A percentile compares a stretch with the other conserved stretches of the same genome.
Conservation (phyloP, 2,329 filamentous ascomycete genomes). For the Blastomyces parvus region DNA sequence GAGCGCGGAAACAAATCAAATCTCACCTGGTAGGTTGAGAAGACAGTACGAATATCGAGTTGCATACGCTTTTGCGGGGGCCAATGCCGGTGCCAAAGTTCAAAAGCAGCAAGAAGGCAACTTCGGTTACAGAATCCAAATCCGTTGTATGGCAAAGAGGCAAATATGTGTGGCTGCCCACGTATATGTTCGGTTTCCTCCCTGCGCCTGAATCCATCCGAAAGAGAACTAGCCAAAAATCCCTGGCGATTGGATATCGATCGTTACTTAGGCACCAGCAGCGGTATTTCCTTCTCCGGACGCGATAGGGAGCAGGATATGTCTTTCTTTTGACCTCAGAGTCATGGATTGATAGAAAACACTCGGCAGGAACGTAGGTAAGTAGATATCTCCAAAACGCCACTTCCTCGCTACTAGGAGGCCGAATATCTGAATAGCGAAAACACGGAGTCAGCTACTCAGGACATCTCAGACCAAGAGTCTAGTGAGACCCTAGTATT, state of each 20-base stretch:
- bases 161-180: not conserved
- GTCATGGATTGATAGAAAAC: not conserved
- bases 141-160: not conserved
- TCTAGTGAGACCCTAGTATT: not conserved
- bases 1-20: not conserved
- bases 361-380: not conserved
- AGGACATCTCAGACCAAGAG: not conserved
- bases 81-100: not conserved
- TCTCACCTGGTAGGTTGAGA: not conserved
- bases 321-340: not conserved
- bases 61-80: not conserved
- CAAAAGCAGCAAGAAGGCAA: not conserved
- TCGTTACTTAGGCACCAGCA: not conserved
- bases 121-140: not conserved
- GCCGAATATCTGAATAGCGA: not conserved
- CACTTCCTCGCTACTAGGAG: not conserved
- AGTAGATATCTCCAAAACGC: not conserved
- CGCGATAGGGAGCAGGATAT: not conserved
- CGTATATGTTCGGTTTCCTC: not conserved
- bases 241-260: not conserved
- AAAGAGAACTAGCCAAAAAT: not conserved
- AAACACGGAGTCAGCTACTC: not conserved
- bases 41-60: not conserved
- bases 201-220: not conserved
- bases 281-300: not conserved